Evolutionary conservation across 2,329 filamentous ascomycete genomes (phyloP).

Genomic region (Passalora sequoiae): DNA sequence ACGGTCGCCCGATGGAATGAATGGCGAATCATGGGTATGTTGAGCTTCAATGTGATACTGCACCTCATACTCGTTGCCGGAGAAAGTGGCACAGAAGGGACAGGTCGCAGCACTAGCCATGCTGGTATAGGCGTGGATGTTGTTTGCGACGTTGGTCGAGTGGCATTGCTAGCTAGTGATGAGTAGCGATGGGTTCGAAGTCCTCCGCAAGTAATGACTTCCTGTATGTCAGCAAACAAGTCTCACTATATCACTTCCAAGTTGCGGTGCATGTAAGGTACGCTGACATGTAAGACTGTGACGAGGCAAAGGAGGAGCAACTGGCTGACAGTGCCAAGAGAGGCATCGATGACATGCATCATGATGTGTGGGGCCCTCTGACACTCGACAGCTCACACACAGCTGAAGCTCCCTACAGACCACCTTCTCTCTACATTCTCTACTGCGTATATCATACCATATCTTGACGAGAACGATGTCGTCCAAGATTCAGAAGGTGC

Average conservation of each 20-base stretch:
- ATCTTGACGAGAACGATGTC: constrained; percentile 21
- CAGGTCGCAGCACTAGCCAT: constrained; percentile 27
- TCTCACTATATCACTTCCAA: too few relatives aligned
- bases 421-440: neutral
- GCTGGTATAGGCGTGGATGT: constrained; percentile 6
- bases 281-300: too few relatives aligned
- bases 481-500: constrained; percentile 64
- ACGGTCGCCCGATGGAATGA: constrained; percentile 7
- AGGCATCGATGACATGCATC: too few relatives aligned
- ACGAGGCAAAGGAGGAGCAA: too few relatives aligned
- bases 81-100: constrained; percentile 30
- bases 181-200: too few relatives aligned
- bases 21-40: constrained; percentile 31
- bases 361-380: too few relatives aligned
- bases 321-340: too few relatives aligned
- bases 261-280: too few relatives aligned
- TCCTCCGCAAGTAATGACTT: too few relatives aligned
- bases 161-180: too few relatives aligned
- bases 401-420: neutral
- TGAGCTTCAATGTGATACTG: constrained; percentile 32
- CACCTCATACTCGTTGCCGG: constrained; percentile 25
- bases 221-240: too few relatives aligned
- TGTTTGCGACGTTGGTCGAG: constrained; percentile 1
- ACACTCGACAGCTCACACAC: too few relatives aligned
- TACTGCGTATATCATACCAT: constrained; percentile 1